Base-by-base conservation (phyloP, 495 filamentous ascomycete genomes). In the Penicillium canariense region DNA sequence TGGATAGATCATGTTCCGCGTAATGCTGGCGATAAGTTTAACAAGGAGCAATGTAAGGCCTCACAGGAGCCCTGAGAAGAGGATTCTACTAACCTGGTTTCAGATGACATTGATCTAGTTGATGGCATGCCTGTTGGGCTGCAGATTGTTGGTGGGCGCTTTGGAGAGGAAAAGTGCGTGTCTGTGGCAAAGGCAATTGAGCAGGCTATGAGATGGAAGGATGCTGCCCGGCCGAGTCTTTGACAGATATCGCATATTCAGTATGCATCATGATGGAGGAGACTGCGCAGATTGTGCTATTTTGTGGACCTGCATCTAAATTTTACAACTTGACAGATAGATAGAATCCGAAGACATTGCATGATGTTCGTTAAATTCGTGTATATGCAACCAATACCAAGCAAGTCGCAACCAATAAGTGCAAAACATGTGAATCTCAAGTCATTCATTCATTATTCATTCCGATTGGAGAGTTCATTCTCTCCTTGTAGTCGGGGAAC, bases 121-220 rank as follows among this genome's bases (percentile, higher is more conserved):
- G 68, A 79, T 51, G 75, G 67, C 55, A 79, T 81, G 62, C 82
- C 81, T 15, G 69, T 84, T 18, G 74, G 76, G 7, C 59, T 84
- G 45, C 82, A 85, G 65, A 65, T 83, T 59, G 75, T 85, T 14
- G 78, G 73, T 2, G 66, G 77, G 17, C 71, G 67, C 49, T 78
- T 66, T 50, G 73, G 71, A 5, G 77, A 80, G 44, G 77, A 81
- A 56, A 78, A 67, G 51, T 71, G 73, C 30, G 68, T 78, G 54
- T 69, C 73, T 14, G 73, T 77, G 36, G 76, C 71, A 1, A 76
- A 76, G 62, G 71, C 61, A 0, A 67, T 67, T 50, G 61, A 65
- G 22, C 58, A 60, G 31, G 61, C 64, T 8, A 60, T 65, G 54
- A 43, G 55, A 15, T 49, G 51, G 54, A 56, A 44, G 12, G 48